Base-by-base conservation (phyloP, 2,329 filamentous ascomycete genomes). In the Beauveria sp. region DNA sequence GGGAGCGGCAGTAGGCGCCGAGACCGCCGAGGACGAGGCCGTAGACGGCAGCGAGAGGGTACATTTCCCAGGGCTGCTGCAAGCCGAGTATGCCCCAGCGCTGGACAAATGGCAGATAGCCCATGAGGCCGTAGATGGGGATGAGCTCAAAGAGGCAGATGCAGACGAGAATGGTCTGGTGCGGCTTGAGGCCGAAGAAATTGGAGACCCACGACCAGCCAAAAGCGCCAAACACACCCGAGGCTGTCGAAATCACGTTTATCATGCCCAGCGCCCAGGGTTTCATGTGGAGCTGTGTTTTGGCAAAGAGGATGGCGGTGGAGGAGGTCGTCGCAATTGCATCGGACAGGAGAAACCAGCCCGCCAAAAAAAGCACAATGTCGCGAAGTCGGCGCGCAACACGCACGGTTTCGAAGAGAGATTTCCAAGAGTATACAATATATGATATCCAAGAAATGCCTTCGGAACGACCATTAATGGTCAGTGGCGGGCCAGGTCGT, bases 61-160 rank as follows among this genome's bases (percentile, higher is more conserved):
- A 98, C 91, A 99, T 97, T 69, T 99, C 95, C 90, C 92, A 96
- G 3, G 90, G 88, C 71, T 95, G 87, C 73, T 96, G 92, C n/a
- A 99, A 80, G 1, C 95, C 95, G 46, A 92, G 77, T 5, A 90
- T 86, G 0, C 91, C 93, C 74, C 89, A 85, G 8, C 80, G 77
- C 67, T 86, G 83, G 52, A 99, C 82, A 7, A 90, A 85, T 0
- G 93, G 91, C 18, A 98, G 80, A 70, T 95, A 97, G 1, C 93
- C 93, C 20, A 96, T 76, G 14, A 99, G 80, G 0, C 93, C 93
- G 69, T 99, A 99, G 1, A 98, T 70, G 0, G 95, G 95, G 56
- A 99, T 96, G 34, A 96, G 75, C 73, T 97, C 93, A 69, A 99
- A 96, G 6, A 99, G 78, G 14, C 82, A 84, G 65, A 98, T 96